Base-by-base conservation (phyloP, 2,329 filamentous ascomycete species). In the Fusarium nelsonii region DNA sequence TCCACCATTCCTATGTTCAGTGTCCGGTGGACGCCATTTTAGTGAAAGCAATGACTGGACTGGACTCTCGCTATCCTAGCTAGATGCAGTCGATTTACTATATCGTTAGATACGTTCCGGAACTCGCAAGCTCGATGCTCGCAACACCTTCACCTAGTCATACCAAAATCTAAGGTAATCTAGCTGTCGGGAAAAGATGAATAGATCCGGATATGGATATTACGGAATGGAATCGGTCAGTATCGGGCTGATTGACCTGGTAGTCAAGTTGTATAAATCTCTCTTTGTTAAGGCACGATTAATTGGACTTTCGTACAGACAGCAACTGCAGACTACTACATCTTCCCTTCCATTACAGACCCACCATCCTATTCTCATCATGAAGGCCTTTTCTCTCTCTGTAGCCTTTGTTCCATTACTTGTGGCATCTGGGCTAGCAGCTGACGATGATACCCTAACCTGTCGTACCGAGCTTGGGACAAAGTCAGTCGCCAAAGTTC, bases 401-500 rank as follows among this genome's bases (percentile, higher is more conserved):
- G 20, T 37, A 10, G 16, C 51, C 3, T 28, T 63, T 8, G 5
- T 63, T 0, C 26, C 60, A 4, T 36, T 63, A 6, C 8, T 56
- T 3, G 18, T n/a, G 32, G 11, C 44, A 1, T 33, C 32, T 3
- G 12, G 8, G 2, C 11, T 45, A 1, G 56, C 59, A 16, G 49
- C 20, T 4, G 37, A 40, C 0, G 33, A 44, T 7, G 14, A 48
- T 1, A 20, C 33, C 12, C 16, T 62, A 1, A 48, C 45, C 2
- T 63, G 61, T 12, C 61, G n/a, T 9, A 64, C 57, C 6, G 58
- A 63, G 23, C 36, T 63, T 8, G 60, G 50, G 10, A 57, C 34
- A 18, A 44, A n/a, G 6, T 63, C 61, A 11, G 50, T 51, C 4
- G 33, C 39, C 6, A 32, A 37, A 14, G 18, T 64, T 1, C 30